Percentiles rank a stretch among this genome's conserved stretches.
Evolutionary conservation across 495 filamentous ascomycete genomes (phyloP).

Genomic region (Penicillium fimorum): DNA sequence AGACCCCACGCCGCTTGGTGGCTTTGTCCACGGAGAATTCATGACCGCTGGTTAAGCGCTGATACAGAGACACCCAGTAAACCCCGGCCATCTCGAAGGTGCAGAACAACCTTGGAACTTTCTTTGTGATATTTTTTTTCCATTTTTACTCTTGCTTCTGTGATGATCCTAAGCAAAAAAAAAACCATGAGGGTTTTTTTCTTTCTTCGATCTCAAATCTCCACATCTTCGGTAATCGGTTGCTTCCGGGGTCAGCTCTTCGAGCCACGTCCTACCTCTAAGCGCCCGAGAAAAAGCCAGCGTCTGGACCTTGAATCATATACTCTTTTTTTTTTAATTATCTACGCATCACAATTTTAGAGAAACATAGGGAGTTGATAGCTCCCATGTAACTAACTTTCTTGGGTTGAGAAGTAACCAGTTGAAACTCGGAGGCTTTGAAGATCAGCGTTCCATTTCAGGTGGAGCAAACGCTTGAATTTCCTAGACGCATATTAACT

Average conservation of each 20-base stretch:
- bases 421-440: too few species aligned
- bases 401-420: too few species aligned
- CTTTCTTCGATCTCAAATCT: constrained; percentile 7
- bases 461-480: too few species aligned
- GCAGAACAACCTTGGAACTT: constrained; percentile 11
- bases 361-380: background rate
- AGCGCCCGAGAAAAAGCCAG: constrained; percentile 2
- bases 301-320: background rate
- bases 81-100: constrained; percentile 8
- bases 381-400: background rate
- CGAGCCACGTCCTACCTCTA: constrained; percentile 1
- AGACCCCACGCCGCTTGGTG: constrained; percentile 22
- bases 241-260: background rate
- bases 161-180: background rate
- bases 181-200: background rate
- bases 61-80: constrained; percentile 10
- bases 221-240: background rate
- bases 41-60: constrained; percentile 32
- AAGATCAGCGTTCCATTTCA: background rate
- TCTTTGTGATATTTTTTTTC: background rate
- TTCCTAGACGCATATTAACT: too few species aligned
- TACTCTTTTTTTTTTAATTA: background rate
- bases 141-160: background rate
- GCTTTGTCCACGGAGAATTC: constrained; percentile 26
- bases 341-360: background rate